A percentile compares a stretch with the other conserved stretches of the same genome.
These are phyloP conservation scores for Dalbergia cochinchinensis DNA, from an alignment of 306 rosid genomes.

Conservation along the genomic window DNA sequence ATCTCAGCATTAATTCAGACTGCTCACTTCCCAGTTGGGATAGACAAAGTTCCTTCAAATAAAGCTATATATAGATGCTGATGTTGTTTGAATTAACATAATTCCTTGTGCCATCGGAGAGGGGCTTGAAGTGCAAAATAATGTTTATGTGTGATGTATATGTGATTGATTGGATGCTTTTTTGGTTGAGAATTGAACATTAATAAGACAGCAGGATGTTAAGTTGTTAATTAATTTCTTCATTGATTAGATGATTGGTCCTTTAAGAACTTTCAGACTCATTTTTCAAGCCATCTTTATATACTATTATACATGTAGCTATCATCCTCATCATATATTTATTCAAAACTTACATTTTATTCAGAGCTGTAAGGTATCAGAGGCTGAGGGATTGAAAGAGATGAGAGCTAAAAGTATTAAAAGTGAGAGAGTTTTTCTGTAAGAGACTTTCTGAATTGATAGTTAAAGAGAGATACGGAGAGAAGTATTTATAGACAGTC, in stretches of 20 bases:
- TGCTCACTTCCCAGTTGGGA: constrained; percentile 70
- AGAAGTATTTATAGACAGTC: too few species aligned
- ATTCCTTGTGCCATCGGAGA: constrained; percentile 27
- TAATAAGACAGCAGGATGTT: constrained; percentile 3
- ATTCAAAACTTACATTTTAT: background rate
- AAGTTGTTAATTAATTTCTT: constrained; percentile 30
- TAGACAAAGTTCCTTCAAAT: constrained; percentile 58
- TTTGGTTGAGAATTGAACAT: constrained; percentile 45
- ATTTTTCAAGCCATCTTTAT: background rate
- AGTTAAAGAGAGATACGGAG: too few species aligned
- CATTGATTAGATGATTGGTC: constrained; percentile 27
- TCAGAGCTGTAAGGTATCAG: too few species aligned
- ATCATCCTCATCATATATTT: background rate
- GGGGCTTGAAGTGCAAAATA: constrained; percentile 37
- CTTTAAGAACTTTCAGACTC: background rate
- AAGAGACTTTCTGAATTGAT: too few species aligned
- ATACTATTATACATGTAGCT: background rate
- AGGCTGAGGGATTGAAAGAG: too few species aligned
- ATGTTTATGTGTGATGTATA: constrained; percentile 44
- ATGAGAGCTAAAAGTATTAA: too few species aligned
- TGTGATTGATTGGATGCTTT: constrained; percentile 36
- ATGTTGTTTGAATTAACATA: constrained; percentile 18
- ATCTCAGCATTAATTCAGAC: constrained; percentile 79
- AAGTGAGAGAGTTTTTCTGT: too few species aligned
- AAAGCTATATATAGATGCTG: constrained; percentile 27